phyloP scores from a whole-genome alignment of 2,329 filamentous ascomycete species.

The Sporothrix euskadiensis region DNA sequence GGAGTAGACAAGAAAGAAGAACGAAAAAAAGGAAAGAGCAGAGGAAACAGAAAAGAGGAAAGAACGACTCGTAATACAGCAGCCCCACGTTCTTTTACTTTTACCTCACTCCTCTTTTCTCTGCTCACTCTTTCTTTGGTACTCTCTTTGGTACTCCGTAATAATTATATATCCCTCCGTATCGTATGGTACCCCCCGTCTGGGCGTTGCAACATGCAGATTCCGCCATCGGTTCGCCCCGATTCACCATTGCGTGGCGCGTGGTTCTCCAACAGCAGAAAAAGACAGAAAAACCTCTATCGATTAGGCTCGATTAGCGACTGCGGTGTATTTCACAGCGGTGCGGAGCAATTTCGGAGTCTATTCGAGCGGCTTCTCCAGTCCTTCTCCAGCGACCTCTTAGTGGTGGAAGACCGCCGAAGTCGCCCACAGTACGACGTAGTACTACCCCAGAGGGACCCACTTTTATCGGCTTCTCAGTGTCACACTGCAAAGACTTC shows the following conservation, averaged over 20 bases:
- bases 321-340: not conserved
- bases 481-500: not conserved
- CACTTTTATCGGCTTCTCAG: not conserved
- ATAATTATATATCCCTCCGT: not conserved
- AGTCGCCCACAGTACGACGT: not conserved
- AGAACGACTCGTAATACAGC: not conserved
- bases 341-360: constrained; percentile 23
- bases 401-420: not conserved
- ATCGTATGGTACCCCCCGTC: not conserved
- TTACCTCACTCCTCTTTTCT: not conserved
- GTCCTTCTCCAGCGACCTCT: not conserved
- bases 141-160: not conserved
- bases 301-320: not conserved
- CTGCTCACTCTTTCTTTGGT: not conserved
- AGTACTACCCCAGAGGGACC: not conserved
- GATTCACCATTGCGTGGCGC: not conserved
- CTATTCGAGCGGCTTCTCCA: not conserved
- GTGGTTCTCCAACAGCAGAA: not conserved
- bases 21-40: not conserved
- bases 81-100: not conserved
- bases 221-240: constrained; percentile 11
- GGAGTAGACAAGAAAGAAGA: not conserved
- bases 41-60: not conserved
- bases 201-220: not conserved
- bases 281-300: constrained; percentile 3